Base-by-base conservation (phyloP, 768 basidiomycete species). In the Tremella yokohamensis region DNA sequence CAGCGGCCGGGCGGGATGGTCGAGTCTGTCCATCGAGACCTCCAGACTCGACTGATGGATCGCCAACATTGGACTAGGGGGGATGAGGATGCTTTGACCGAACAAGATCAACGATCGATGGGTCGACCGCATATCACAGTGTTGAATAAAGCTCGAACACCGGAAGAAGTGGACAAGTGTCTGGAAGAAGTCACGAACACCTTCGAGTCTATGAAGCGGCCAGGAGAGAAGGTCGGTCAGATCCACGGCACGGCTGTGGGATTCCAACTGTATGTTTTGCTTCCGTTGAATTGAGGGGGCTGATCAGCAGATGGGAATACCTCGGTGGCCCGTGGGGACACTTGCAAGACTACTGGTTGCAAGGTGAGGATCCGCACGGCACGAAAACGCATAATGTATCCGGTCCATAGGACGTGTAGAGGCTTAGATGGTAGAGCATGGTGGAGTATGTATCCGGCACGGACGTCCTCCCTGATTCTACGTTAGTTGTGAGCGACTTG, bases 301-400 rank as follows among this genome's bases (percentile, higher is more conserved):
- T 51, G 29, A 42, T 53, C 38, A 16, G 49, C 56, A 68, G 69
- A 18, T 72, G 66, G 67, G 70, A 72, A 47, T 72, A 72, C 37
- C 47, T 61, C 7, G 63, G 67, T n/a, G 70, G 70, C 3, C 67
- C 70, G 8, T 72, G 70, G 70, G 60, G 61, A 25, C 57, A 61
- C 2, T 51, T 72, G 26, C 66, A 65, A 50, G 49, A 59, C 18
- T 72, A 69, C 44, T 51, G 42, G 42, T 61, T 72, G 48, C 47
- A 53, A 34, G 57, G 56, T 15, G 56, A 57, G 18, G 15, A 34
- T 2, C 34, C 38, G 29, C 29, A 11, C 29, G 29, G 29, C 6
- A 6, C 29, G 29, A 34, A 34, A 34, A 6, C 29, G 29, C 29
- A 4, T 6, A 34, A 34, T 34, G 11, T 11, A 34, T 34, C 29